These are phyloP conservation scores for Margaritispora aquatica DNA, from an alignment of 495 filamentous ascomycete species.

Conservation along the genomic window DNA sequence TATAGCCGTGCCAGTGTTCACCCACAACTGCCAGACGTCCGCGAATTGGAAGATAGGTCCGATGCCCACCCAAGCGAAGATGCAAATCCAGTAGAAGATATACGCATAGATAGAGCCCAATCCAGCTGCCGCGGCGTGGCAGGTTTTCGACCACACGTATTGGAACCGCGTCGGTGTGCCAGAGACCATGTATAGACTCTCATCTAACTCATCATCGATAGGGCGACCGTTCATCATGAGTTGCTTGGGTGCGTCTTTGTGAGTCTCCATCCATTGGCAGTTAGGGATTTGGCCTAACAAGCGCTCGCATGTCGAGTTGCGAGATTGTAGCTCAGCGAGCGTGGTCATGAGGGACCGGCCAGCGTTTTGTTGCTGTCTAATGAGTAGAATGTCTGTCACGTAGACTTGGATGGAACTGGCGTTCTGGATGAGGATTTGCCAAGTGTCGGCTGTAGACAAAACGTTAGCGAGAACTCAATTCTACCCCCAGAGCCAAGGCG, in stretches of 20 bases:
- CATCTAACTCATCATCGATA: slow-evolving; percentile 14
- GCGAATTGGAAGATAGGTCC: slow-evolving; percentile 26
- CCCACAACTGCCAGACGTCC: slow-evolving; percentile 31
- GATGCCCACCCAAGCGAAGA: slow-evolving; percentile 32
- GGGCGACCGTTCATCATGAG: slow-evolving; percentile 6
- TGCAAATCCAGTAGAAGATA: slow-evolving; percentile 31
- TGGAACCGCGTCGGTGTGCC: slow-evolving; percentile 16
- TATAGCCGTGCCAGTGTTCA: slow-evolving; percentile 34
- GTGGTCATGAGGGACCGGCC: slow-evolving; percentile 24
- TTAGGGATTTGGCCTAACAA: slow-evolving; percentile 24
- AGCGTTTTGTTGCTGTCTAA: slow-evolving; percentile 32
- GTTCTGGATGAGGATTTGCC: slow-evolving; percentile 34
- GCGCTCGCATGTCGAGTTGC: slow-evolving; percentile 26
- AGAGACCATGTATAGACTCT: slow-evolving; percentile 12
- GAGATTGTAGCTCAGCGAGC: slow-evolving; percentile 28
- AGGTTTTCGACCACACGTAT: slow-evolving; percentile 12
- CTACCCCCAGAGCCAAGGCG: neutral
- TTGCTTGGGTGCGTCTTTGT: slow-evolving; percentile 12
- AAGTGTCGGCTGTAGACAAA: slow-evolving; percentile 20
- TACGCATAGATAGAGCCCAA: slow-evolving; percentile 27
- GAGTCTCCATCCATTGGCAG: slow-evolving; percentile 17
- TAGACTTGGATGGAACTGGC: slow-evolving; percentile 33
- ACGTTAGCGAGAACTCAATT: neutral
- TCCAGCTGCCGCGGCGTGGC: slow-evolving; percentile 18
- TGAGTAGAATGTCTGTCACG: slow-evolving; percentile 33